phyloP scores from a whole-genome alignment of 2,329 filamentous ascomycete species.

The Diaporthe citrichinensis region DNA sequence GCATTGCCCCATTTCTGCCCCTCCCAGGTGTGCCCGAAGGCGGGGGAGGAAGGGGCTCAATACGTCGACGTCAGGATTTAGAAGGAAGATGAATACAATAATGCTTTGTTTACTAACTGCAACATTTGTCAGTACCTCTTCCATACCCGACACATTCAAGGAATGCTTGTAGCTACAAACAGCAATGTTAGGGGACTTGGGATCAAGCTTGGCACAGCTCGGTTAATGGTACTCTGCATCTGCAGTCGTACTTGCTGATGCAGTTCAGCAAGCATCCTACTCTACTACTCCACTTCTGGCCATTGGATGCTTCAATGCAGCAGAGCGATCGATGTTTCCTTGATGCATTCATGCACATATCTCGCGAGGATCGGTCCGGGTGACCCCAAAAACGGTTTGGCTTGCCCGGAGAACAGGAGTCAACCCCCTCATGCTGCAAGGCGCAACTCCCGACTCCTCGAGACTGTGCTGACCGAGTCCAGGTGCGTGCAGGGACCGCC shows the following conservation, averaged over 20 bases:
- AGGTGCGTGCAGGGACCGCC: background rate
- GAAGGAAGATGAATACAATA: background rate
- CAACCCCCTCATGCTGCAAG: background rate
- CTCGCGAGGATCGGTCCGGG: background rate
- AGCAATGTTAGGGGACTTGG: background rate
- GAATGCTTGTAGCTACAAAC: background rate
- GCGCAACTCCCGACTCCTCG: background rate
- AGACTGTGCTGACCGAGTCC: background rate
- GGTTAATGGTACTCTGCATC: background rate
- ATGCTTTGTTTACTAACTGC: background rate
- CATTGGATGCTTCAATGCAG: background rate
- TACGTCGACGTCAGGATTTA: background rate
- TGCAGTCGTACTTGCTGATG: background rate
- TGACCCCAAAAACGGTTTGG: background rate
- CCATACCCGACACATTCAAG: background rate
- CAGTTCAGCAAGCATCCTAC: background rate
- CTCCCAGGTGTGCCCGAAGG: background rate
- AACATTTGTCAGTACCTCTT: background rate
- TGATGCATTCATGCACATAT: background rate
- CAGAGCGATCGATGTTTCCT: background rate
- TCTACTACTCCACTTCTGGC: background rate
- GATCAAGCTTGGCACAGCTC: background rate
- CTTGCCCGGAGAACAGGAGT: background rate
- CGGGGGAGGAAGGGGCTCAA: background rate
- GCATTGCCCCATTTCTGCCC: background rate